These are phyloP conservation scores for Chaetomiaceae sp. DNA, from an alignment of 2,329 filamentous ascomycete genomes.

Conservation along the genomic window DNA sequence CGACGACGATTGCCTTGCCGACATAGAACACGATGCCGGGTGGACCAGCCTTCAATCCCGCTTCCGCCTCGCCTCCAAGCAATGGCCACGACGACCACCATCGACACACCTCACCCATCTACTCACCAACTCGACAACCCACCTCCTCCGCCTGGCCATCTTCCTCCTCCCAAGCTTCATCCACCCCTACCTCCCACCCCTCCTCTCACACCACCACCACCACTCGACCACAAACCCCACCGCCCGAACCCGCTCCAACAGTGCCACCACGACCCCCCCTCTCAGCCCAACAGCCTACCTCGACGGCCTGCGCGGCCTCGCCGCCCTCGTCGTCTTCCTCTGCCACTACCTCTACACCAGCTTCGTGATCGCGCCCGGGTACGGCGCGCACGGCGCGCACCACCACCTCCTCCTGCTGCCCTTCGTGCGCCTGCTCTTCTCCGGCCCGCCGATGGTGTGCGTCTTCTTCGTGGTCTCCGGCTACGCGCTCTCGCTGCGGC, in stretches of 20 bases:
- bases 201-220: slow-evolving; percentile 34
- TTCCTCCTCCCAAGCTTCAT: slow-evolving; percentile 51
- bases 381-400: slow-evolving; percentile 39
- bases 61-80: slow-evolving; percentile 21
- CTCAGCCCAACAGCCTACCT: slow-evolving; percentile 51
- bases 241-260: background rate
- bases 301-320: slow-evolving; percentile 52
- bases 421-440: slow-evolving; percentile 47
- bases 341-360: slow-evolving; percentile 51
- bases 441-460: slow-evolving; percentile 51
- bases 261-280: slow-evolving; percentile 20
- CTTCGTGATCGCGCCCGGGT: slow-evolving; percentile 47
- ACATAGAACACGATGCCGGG: slow-evolving; percentile 39
- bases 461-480: slow-evolving; percentile 59
- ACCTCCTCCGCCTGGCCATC: slow-evolving; percentile 33
- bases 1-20: slow-evolving; percentile 39
- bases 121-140: slow-evolving; percentile 20
- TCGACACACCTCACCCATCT: background rate
- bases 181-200: slow-evolving; percentile 49
- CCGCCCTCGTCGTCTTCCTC: slow-evolving; percentile 50
- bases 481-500: slow-evolving; percentile 52
- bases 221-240: slow-evolving; percentile 18
- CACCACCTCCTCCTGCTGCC: slow-evolving; percentile 46
- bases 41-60: slow-evolving; percentile 13
- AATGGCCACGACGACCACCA: slow-evolving; percentile 20